Base-by-base conservation (phyloP, 2,329 filamentous ascomycete species). In the Trichoderma sp. region DNA sequence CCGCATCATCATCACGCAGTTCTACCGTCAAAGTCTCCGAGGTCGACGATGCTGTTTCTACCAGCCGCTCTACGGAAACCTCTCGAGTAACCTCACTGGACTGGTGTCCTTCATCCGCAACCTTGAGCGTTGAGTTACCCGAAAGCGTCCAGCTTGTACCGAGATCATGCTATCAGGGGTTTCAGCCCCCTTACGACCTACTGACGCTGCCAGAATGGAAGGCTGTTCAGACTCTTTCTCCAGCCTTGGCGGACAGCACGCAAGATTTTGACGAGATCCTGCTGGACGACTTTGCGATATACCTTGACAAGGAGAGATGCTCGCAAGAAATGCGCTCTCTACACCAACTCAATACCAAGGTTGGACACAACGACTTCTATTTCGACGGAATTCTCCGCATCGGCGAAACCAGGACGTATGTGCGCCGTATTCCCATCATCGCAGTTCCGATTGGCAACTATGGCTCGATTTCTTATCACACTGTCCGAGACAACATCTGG, bases 371-470 rank as follows among this genome's bases (percentile, higher is more conserved):
- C 17, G 70, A 67, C 5, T 81, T 86, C 26, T 84, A 78, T 52
- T 85, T 91, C 44, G 86, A 91, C 68, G 90, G 90, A 0, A 72
- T 83, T 0, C 72, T 93, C 0, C 82, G 78, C 9, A 64, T 78
- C 3, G 82, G 82, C 0, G 69, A 75, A 1, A 64, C 39, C 21
- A 73, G 61, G 3, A 77, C 78, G 47, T 90, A 84, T 64, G 80
- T 94, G 0, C 75, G 83, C 52, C 76, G 73, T 0, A 78, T 91
- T 0, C 77, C 80, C 0, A 90, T 94, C 54, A 71, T 76, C 0
- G 78, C 82, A 1, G 76, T 90, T 1, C 87, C 89, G 0, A 82
- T 95, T 12, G 89, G 87, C 2, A 87, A 87, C 30, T 92, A 93
- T 71, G 85, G 85, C 0, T 63, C 67, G 0, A 72, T 81, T 1